phyloP scores from a whole-genome alignment of 2,329 filamentous ascomycete genomes.

The Penicillium sp. region DNA sequence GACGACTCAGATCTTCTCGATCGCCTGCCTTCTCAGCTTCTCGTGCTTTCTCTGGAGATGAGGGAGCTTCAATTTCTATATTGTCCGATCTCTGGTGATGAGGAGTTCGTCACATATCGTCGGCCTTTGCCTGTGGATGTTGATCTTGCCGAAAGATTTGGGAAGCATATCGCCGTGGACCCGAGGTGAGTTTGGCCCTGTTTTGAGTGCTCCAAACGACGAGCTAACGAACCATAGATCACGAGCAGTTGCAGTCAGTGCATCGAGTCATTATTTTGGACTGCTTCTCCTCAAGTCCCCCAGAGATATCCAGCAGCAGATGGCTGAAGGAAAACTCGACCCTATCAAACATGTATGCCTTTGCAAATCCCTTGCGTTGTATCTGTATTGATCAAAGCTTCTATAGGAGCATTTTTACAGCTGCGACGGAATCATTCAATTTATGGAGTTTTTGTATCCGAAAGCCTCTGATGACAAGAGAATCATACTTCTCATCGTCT shows the following conservation, averaged over 20 bases:
- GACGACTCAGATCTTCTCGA: conserved; percentile 15
- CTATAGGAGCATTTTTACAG: conserved; percentile 50
- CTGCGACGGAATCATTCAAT: conserved; percentile 74
- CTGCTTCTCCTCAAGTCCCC: conserved; percentile 69
- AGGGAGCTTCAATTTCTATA: conserved; percentile 78
- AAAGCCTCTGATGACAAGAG: conserved; percentile 65
- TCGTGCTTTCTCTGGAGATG: conserved; percentile 74
- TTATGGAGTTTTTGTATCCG: conserved; percentile 83
- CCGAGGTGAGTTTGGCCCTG: conserved; percentile 59
- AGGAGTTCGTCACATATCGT: conserved; percentile 64
- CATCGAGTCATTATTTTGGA: conserved; percentile 69
- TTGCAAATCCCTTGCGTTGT: background rate
- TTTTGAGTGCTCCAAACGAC: conserved; percentile 8
- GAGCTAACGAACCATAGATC: conserved; percentile 38
- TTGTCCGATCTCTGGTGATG: conserved; percentile 50
- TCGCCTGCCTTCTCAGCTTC: conserved; percentile 71
- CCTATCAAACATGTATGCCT: conserved; percentile 62
- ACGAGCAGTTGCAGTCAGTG: conserved; percentile 66
- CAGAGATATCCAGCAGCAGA: conserved; percentile 52
- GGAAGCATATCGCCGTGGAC: conserved; percentile 74
- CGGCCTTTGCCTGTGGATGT: conserved; percentile 62
- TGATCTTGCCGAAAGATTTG: conserved; percentile 57
- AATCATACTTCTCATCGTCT: conserved; percentile 73
- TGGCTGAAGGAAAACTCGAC: conserved; percentile 53
- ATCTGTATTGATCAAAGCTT: background rate